Evolutionary conservation across 2,329 filamentous ascomycete genomes (phyloP), one percentile per base, ranked within the genome.

Genomic region (Cercospora janseana): DNA sequence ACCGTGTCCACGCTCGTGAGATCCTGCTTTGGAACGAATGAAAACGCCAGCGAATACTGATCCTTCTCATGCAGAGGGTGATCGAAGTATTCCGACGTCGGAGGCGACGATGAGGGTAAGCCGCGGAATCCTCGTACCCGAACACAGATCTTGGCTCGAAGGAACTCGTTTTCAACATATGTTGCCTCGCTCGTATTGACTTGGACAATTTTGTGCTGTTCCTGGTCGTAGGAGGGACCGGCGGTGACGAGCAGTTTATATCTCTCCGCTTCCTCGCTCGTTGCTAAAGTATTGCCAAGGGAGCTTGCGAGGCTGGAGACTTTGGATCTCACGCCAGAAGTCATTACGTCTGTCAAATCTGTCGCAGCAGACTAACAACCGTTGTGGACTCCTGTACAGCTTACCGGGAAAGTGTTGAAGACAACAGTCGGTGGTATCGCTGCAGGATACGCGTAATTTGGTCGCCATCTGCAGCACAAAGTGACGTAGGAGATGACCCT

Each of bases 221-320:
- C 69, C 26, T 77, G 70, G 66, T 93, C 82, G 71, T 96, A 95
- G 49, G 76, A 76, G 1, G 87, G 77, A 3, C 92, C 92, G 1
- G 88, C 88, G 0, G 88, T 93, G 47, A 95, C 84, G 56, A 81
- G 81, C 51, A 97, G 78, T 34, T 87, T 79, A 69, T 93, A 95
- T 59, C 88, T 85, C 15, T 63, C 60, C 61, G 65, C 66, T 68
- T 74, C 66, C 66, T 69, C 29, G 55, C 58, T 31, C 60, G 63
- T 66, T 21, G 52, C 50, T 18, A 52, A 41, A 26, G 41, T 47
- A 13, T 44, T 40, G 35, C 47, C 42, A 12, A 26, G 6, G 2
- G 43, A 46, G 35, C 54, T 51, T 46, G 51, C 58, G 20, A 46
- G 32, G 28, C 57, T 56, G 21, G 57, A 49, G 37, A 52, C 45